Evolutionary conservation across 208 protist species (phyloP), one percentile per base, ranked within the genome.

Genomic region (Crithidia fasciculata): DNA sequence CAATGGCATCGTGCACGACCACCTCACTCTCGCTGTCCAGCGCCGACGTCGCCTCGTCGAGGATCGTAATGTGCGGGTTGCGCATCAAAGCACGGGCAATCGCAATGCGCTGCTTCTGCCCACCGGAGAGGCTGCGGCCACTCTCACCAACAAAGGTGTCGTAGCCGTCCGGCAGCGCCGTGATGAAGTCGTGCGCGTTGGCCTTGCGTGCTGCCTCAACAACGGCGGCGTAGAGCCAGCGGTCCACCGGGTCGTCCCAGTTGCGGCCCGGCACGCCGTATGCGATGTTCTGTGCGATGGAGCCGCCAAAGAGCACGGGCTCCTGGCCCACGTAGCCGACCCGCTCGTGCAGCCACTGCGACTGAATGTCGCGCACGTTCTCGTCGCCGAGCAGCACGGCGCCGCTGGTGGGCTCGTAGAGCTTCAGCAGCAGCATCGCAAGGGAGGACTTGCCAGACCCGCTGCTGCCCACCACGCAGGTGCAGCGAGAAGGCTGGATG

Each of bases 81-180:
- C 91, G 89, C 65, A 94, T 63, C 6, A 99, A 74, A 18, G 91
- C 92, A 41, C 97, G 82, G 4, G 95, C 95, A 79, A 99, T 98
- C 36, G 93, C 92, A 56, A 99, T 95, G 57, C 96, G 91, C 80
- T 99, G 96, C 82, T 95, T 96, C 84, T 99, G 95, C 2, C 96
- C 96, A 16, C 95, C 96, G 7, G 88, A 95, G 10, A 99, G 83
- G 49, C 80, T 86, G n/a, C 87, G 80, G 37, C 95, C 95, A 61
- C 81, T 76, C 77, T 97, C 96, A 37, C 94, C 96, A 8, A 98
- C 93, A 58, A 85, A 89, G 4, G 94, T 97, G 53, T 96, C 86
- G 77, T 98, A 98, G 37, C 88, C 89, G 52, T 98, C 70, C 7
- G 93, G 92, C 5, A 98, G 81, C 4, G 85, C 47, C 1, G 78